Conservation (phyloP, 1,284 basidiomycete species). For the Xerocomus nothofagi region DNA sequence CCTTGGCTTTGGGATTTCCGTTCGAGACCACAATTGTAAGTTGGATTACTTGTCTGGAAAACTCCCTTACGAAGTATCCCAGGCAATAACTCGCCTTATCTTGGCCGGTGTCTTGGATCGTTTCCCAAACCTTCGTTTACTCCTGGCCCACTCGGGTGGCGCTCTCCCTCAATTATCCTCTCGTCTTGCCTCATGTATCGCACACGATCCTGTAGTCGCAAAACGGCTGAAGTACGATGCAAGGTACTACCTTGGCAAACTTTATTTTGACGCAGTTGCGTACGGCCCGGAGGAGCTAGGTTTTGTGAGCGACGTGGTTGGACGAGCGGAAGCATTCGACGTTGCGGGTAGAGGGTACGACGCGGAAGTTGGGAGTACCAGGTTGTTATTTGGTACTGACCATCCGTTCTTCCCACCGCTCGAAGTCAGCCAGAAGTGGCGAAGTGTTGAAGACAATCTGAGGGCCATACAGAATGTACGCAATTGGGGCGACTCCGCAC, state of each 20-base stretch:
- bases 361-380: conserved; percentile 45
- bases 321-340: conserved; percentile 57
- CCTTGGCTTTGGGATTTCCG: conserved; percentile 83
- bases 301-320: conserved; percentile 70
- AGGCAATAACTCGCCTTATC: conserved; percentile 81
- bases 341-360: conserved; percentile 36
- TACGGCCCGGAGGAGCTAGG: conserved; percentile 83
- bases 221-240: conserved; percentile 76
- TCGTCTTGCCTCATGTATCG: conserved; percentile 78
- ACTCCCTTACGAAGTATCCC: conserved; percentile 4
- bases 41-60: conserved; percentile 8
- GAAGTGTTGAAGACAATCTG: conserved; percentile 79
- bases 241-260: conserved; percentile 76
- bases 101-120: conserved; percentile 79
- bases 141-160: conserved; percentile 85
- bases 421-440: conserved; percentile 68
- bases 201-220: conserved; percentile 78
- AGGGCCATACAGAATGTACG: conserved; percentile 65
- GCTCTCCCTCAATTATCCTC: conserved; percentile 80
- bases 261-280: conserved; percentile 81
- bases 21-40: conserved; percentile 84
- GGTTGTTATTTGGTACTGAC: conserved; percentile 84
- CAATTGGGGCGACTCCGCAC: conserved; percentile 53
- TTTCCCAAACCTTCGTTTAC: conserved; percentile 67
- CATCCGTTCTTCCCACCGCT: conserved; percentile 90